Base-by-base conservation (phyloP, 2,329 filamentous ascomycete genomes). In the Alternaria hordeiaustralica region DNA sequence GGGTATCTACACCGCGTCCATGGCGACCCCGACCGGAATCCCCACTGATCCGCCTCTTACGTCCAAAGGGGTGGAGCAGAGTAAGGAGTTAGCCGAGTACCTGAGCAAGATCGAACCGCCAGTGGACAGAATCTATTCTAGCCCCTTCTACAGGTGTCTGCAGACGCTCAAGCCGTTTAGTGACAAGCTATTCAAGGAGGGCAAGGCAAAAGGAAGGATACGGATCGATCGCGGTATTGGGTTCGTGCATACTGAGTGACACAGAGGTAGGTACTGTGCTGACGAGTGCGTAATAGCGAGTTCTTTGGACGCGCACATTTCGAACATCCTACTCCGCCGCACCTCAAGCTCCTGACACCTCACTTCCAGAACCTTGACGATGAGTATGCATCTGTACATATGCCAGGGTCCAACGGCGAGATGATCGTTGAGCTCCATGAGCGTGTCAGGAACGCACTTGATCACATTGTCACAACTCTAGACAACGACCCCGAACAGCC, bases 241-340 rank as follows among this genome's bases (percentile, higher is more conserved):
- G 85, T 86, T 75, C 46, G 79, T 74, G 28, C 10, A 21, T 2
- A 23, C 20, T 10, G 30, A 36, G 11, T 41, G 25, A 60, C 41
- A 13, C 15, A 7, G 6, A 23, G 12, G 43, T 23, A 47, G 12
- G 45, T 10, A 13, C 21, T 13, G 9, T 44, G 43, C 41, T 55
- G 21, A 55, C 36, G 21, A 15, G 43, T 36, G 25, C 23, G 21
- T 23, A 15, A 30, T 15, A 65, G 61, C 21, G 96, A 99, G 83
- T 98, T 96, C 91, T 98, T 96, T 78, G 96, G 96, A 25, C 86
- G 88, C 51, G 93, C 94, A 15, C 89, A 89, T 63, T 97, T 97
- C 80, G 86, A 92, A 58, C 96, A 98, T 75, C 96, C 96, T 0
- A 85, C 86, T 15, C 93, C 95, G 3, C 92, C 93, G 3, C 81